These are phyloP conservation scores for Galerina sulciceps DNA, from an alignment of 768 basidiomycete species.

Conservation along the genomic window DNA sequence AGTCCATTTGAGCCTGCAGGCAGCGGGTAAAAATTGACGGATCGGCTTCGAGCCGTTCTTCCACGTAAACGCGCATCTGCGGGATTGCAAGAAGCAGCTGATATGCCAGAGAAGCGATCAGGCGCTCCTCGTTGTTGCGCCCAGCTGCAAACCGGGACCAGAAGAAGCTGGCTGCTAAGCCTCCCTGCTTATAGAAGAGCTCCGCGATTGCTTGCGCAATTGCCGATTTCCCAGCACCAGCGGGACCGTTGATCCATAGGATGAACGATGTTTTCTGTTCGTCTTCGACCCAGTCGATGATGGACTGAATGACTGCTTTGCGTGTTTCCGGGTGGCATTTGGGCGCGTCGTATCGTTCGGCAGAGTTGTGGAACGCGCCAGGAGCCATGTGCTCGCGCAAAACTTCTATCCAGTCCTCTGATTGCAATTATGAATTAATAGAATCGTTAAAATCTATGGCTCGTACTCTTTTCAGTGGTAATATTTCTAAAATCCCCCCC, in stretches of 20 bases:
- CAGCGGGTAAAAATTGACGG: slow-evolving; percentile 3
- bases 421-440: background rate
- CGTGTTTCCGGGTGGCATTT: slow-evolving; percentile 20
- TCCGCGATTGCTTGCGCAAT: slow-evolving; percentile 19
- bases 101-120: slow-evolving; percentile 18
- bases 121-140: background rate
- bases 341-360: slow-evolving; percentile 9
- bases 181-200: background rate
- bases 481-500: no score
- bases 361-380: slow-evolving; percentile 11
- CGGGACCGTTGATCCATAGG: slow-evolving; percentile 21
- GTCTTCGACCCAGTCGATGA: slow-evolving; percentile 8
- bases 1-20: slow-evolving; percentile 6
- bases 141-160: slow-evolving; percentile 8
- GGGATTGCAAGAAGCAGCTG: slow-evolving; percentile 12
- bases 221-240: slow-evolving; percentile 24
- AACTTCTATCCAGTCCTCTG: background rate
- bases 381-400: background rate
- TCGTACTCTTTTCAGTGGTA: no score
- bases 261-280: background rate
- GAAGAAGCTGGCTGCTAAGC: slow-evolving; percentile 16
- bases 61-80: background rate
- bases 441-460: no score
- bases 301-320: background rate
- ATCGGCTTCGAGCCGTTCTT: background rate